Base-by-base conservation (phyloP, 2,329 filamentous ascomycete genomes). In the Fusarium aywerte region DNA sequence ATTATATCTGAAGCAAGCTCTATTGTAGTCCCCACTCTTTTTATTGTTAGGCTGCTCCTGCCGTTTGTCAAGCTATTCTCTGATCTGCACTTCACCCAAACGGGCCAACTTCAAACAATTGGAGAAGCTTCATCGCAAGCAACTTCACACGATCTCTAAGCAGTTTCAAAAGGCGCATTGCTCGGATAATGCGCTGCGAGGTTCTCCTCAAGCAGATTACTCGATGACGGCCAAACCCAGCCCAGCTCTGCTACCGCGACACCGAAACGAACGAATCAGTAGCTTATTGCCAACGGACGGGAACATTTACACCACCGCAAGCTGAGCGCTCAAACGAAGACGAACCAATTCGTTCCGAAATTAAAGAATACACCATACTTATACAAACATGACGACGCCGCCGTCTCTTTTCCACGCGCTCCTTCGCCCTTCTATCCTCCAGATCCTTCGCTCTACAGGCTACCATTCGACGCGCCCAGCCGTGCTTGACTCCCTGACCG, bases 401-500 rank as follows among this genome's bases (percentile, higher is more conserved):
- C 78, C 80, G 11, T 77, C 82, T n/a, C 78, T 86, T 57, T 86
- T 83, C 80, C 90, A 92, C 79, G 90, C 92, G 62, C 89, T 97
- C 67, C 85, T 98, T 58, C 92, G 93, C 39, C 95, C 95, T 3
- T 90, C 90, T 45, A 88, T 97, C 62, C 88, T 98, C 58, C 93
- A 97, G 79, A 95, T 97, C 73, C 88, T 98, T 50, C 93, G 95
- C 75, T 92, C 94, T 29, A 90, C 93, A 23, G 95, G 95, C 76
- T 98, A 96, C 81, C 92, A 96, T 77, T 85, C 90, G 39, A 92
- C 93, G 49, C 89, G 89, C 54, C 90, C 92, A 3, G 90, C 90
- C 5, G 93, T 96, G 8, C 84, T 97, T 58, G 94, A 98, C 80
- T 90, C 92, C 11, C 78, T 97, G n/a, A 92, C 93, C 15, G 93